Conservation (phyloP, 164 flowering plant species). For the Saururus chinensis region DNA sequence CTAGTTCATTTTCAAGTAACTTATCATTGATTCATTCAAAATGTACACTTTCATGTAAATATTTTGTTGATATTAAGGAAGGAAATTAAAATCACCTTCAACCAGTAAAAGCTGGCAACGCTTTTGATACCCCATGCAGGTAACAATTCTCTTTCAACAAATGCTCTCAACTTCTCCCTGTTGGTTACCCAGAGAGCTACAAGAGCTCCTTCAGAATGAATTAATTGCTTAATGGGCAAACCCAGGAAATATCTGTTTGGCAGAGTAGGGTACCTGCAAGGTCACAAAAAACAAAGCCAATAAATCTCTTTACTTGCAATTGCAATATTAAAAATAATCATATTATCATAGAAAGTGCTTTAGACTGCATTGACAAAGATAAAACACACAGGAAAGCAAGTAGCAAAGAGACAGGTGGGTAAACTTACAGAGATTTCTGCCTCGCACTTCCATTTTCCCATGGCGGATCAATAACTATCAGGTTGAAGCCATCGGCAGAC, state of each 20-base stretch:
- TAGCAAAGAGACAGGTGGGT: neutral
- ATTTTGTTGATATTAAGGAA: neutral
- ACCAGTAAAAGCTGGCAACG: slow-evolving; percentile 57
- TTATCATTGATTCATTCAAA: too few relatives aligned
- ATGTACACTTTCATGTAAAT: too few relatives aligned
- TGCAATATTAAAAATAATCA: too few relatives aligned
- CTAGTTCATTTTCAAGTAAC: too few relatives aligned
- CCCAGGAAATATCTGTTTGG: slow-evolving; percentile 75
- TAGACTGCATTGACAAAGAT: too few relatives aligned
- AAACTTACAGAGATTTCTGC: slow-evolving; percentile 57
- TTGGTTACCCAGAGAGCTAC: slow-evolving; percentile 97
- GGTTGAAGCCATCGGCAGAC: slow-evolving; percentile 56
- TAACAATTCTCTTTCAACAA: slow-evolving; percentile 77
- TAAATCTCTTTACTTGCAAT: too few relatives aligned
- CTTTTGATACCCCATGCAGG: slow-evolving; percentile 76
- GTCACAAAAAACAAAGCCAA: neutral
- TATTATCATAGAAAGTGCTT: neutral
- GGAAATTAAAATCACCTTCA: slow-evolving; percentile 37
- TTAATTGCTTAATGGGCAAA: slow-evolving; percentile 71
- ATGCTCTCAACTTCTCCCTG: slow-evolving; percentile 67
- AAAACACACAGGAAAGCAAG: neutral
- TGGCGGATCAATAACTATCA: slow-evolving; percentile 89
- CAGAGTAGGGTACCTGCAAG: slow-evolving; percentile 72
- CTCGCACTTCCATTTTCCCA: slow-evolving; percentile 93
- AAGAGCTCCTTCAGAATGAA: slow-evolving; percentile 68